Conservation (phyloP, 192 early-diverging fungal genomes). For the Glomus cerebriforme region DNA sequence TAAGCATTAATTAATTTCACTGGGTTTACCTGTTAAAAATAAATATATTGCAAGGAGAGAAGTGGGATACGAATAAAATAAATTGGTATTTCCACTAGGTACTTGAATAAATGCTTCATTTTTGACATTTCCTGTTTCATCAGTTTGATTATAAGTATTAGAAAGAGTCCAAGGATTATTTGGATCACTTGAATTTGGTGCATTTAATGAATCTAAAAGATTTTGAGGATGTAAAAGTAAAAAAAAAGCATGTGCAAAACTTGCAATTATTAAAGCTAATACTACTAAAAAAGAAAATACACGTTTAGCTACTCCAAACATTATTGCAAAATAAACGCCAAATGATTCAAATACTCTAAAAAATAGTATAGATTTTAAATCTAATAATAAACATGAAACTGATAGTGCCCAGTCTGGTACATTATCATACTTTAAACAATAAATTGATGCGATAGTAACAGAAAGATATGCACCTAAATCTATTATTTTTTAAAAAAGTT, state of each 20-base stretch:
- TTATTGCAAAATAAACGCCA: conserved; percentile 7
- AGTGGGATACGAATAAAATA: neutral
- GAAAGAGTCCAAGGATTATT: neutral
- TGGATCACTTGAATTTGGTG: neutral
- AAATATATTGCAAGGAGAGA: conserved; percentile 1
- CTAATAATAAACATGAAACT: neutral
- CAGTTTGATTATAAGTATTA: neutral
- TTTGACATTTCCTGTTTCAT: neutral
- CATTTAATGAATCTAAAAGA: neutral
- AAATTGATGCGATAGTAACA: neutral
- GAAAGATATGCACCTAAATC: neutral
- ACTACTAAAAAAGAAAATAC: conserved; percentile 19
- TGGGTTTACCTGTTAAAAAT: neutral
- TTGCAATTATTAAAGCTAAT: neutral
- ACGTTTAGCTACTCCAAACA: neutral
- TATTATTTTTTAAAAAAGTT: neutral
- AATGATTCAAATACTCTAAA: neutral
- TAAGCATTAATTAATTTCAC: neutral
- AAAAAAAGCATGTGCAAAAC: conserved; percentile 15
- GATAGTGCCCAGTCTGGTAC: neutral
- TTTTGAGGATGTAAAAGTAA: neutral
- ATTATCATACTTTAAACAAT: neutral
- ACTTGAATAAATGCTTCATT: neutral
- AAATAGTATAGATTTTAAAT: conserved; percentile 12
- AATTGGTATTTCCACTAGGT: neutral